Percentiles rank a stretch among this genome's conserved stretches.
These are phyloP conservation scores for Lentinus tigrinus DNA, from an alignment of 768 basidiomycete genomes.

Conservation along the genomic window DNA sequence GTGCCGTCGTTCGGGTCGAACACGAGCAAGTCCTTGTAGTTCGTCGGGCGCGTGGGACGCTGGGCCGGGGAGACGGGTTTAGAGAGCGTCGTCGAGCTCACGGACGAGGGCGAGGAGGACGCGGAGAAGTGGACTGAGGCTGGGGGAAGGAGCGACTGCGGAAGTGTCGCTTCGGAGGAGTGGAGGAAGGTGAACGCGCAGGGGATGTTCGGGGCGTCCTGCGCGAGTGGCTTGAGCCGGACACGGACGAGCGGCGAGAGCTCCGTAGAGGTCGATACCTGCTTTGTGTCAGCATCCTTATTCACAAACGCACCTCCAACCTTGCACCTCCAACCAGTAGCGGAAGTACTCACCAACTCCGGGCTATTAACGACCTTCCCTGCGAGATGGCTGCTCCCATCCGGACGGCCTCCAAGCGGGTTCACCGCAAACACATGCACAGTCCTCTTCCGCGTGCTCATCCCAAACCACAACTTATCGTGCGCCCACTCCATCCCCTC, in stretches of 20 bases:
- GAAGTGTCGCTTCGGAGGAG: slow-evolving; percentile 33
- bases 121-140: slow-evolving; percentile 26
- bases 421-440: slow-evolving; percentile 76
- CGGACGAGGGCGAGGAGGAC: slow-evolving; percentile 28
- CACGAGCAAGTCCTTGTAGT: slow-evolving; percentile 65
- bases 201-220: slow-evolving; percentile 32
- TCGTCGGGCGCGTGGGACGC: slow-evolving; percentile 34
- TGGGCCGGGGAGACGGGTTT: slow-evolving; percentile 29
- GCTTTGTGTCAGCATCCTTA: no score
- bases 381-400: slow-evolving; percentile 59
- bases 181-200: slow-evolving; percentile 58
- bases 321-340: no score
- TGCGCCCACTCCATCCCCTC: slow-evolving; percentile 51
- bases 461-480: slow-evolving; percentile 68
- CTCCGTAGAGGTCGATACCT: slow-evolving; percentile 55
- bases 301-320: no score
- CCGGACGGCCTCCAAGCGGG: slow-evolving; percentile 70
- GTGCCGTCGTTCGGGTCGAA: slow-evolving; percentile 62
- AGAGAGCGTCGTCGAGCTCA: slow-evolving; percentile 29
- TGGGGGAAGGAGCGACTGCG: slow-evolving; percentile 40
- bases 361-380: slow-evolving; percentile 55
- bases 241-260: slow-evolving; percentile 59
- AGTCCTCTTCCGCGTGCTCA: slow-evolving; percentile 63
- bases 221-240: slow-evolving; percentile 28
- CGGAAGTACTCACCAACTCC: slow-evolving; percentile 49